Evolutionary conservation across 2,329 filamentous ascomycete species (phyloP).

Genomic region (Botrytis sinoallii): DNA sequence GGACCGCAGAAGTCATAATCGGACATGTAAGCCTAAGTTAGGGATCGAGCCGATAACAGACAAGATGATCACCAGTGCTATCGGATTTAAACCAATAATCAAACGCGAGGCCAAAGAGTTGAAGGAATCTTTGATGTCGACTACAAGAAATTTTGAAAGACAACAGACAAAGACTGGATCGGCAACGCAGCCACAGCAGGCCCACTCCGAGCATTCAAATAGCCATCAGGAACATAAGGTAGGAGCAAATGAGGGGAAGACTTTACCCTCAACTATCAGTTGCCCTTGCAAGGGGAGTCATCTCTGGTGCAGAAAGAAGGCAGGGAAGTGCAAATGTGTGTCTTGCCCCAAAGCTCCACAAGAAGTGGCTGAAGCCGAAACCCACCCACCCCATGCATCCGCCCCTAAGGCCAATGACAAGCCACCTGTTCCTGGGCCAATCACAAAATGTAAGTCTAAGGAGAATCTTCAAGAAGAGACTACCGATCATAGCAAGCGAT

Average conservation of each 20-base stretch:
- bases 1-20: conserved; percentile 48
- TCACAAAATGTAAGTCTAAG: background rate
- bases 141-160: background rate
- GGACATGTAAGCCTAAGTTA: conserved; percentile 25
- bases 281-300: conserved; percentile 18
- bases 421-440: background rate
- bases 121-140: background rate
- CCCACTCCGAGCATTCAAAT: background rate
- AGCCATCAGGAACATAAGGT: background rate
- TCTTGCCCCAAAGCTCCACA: conserved; percentile 16
- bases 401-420: background rate
- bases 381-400: background rate
- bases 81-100: background rate
- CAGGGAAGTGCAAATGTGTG: conserved; percentile 7
- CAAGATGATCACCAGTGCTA: background rate
- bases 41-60: conserved; percentile 1
- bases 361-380: background rate
- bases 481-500: background rate
- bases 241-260: background rate
- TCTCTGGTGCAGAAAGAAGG: conserved; percentile 13
- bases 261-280: background rate
- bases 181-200: background rate
- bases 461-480: background rate
- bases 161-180: background rate
- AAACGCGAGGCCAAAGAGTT: background rate